Base-by-base conservation (phyloP, 345 rosid species). In the Murraya koenigii region DNA sequence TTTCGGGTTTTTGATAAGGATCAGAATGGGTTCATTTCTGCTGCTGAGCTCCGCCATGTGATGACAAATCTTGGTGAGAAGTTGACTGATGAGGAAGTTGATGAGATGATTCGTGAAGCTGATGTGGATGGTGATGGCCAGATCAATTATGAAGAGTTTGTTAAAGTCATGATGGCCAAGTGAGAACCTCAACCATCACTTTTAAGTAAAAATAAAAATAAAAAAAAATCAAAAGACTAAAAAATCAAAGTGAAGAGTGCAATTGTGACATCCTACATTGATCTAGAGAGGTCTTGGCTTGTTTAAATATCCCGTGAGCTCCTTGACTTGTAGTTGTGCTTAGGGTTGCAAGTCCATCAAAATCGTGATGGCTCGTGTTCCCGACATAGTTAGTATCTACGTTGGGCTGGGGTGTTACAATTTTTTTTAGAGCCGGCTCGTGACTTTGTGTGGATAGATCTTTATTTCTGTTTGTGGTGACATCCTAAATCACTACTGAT, bases 81-180 rank as follows among this genome's bases (percentile, higher is more conserved):
- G 84, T 84, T 87, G 75, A 87, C 90, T 3, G 90, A 87, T 78
- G 90, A 87, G 74, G 90, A 87, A 75, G 88, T 87, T 56, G 90
- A 87, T 33, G 88, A 87, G 86, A 87, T 87, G 90, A 87, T 87
- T 76, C 88, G 85, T 1, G 90, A 87, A 77, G 90, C 90, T 66
- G 90, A 87, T 36, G 90, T 87, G 73, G 88, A 87, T 68, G 90
- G 90, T 7, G 90, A 87, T 60, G 90, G 90, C 25, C 90, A 87
- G 77, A 87, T 87, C 90, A 87, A 87, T 77, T 87, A 87, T 6
- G 88, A 85, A 74, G 90, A 87, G 82, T 87, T 87, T 56, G 90
- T 87, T 73, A 87, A 80, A 82, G 88, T 87, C 80, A 87, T 87
- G 88, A 87, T 87, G 90, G 88, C 90, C 84, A 87, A 87, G 88